Base-by-base conservation (phyloP, 306 rosid species). In the Abrus pulchellus region DNA sequence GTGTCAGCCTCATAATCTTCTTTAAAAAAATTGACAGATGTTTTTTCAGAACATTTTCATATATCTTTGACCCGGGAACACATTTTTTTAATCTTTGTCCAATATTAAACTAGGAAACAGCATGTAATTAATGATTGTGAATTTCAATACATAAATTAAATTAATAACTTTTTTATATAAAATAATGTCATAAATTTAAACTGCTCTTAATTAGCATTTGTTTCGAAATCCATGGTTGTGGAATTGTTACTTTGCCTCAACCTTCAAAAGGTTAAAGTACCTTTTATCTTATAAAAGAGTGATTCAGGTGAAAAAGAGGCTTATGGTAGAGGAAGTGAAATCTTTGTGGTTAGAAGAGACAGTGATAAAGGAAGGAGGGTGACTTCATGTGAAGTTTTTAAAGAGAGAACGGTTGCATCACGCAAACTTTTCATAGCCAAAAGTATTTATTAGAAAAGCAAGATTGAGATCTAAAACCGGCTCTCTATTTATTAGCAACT, bases 301-400 rank as follows among this genome's bases (percentile, higher is more conserved):
- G 29, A 52, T 49, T 33, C 5, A 9, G 13, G 20, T 62, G 12
- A 67, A 75, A 73, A 50, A 38, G 68, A 73, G 50, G 27, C 33
- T 9, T 3, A 32, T 34, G 43, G 13, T 48, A 45, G 66, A 63
- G 40, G 10, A 68, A 65, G 44, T 43, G 83, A 82, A 47, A 74
- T 56, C 36, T 45, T 29, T 33, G 68, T 67, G 72, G 72, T 60
- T 66, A 40, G 45, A 75, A 62, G 61, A 78, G 74, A 84, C 20
- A 20, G 20, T 56, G 50, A 36, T 33, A 38, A 79, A 53, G 32
- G 28, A n/a, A 68, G 75, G 33, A 38, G 33, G 40, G 56, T 53
- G 80, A 80, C 36, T 63, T 86, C 95, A 84, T 87, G 90, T 84
- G 95, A 89, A 57, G 73, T 20, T 64, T 78, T 80, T 84, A 76